Evolutionary conservation across 1,284 basidiomycete genomes (phyloP).

Genomic region (Cryptococcus floricola): DNA sequence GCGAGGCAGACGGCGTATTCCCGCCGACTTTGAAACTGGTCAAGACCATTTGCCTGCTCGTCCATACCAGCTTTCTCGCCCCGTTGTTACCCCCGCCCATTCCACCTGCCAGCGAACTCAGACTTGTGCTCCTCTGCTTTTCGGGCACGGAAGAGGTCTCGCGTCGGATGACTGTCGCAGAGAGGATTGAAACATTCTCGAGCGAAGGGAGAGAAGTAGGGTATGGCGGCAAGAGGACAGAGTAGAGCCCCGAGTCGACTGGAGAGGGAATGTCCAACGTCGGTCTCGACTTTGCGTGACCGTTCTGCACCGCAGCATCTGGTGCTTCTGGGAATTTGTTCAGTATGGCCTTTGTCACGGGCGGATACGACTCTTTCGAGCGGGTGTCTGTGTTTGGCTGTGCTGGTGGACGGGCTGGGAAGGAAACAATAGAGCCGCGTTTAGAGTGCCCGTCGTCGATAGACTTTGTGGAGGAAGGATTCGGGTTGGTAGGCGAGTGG

Average conservation of each 20-base stretch:
- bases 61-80: conserved; percentile 14
- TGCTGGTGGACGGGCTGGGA: conserved; percentile 6
- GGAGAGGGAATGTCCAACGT: neutral
- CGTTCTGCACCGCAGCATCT: neutral
- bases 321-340: conserved; percentile 4
- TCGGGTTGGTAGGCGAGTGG: conserved; percentile 6
- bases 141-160: conserved; percentile 2
- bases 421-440: conserved; percentile 9
- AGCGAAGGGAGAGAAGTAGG: conserved; percentile 21
- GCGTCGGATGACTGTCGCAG: conserved; percentile 21
- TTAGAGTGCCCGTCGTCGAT: conserved; percentile 4
- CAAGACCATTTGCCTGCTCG: conserved; percentile 20
- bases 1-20: conserved; percentile 6
- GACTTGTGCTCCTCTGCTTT: conserved; percentile 7
- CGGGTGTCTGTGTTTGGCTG: neutral
- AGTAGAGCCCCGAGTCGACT: conserved; percentile 2
- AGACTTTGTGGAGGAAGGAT: conserved; percentile 8
- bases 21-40: conserved; percentile 22
- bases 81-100: neutral
- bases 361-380: neutral
- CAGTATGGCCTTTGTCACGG: conserved; percentile 2
- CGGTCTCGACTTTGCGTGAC: neutral
- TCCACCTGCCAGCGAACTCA: conserved; percentile 1
- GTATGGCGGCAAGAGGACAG: conserved; percentile 29
- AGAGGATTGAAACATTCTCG: conserved; percentile 31